phyloP scores from a whole-genome alignment of 441 rosid genomes.

The Gossypium davidsonii region DNA sequence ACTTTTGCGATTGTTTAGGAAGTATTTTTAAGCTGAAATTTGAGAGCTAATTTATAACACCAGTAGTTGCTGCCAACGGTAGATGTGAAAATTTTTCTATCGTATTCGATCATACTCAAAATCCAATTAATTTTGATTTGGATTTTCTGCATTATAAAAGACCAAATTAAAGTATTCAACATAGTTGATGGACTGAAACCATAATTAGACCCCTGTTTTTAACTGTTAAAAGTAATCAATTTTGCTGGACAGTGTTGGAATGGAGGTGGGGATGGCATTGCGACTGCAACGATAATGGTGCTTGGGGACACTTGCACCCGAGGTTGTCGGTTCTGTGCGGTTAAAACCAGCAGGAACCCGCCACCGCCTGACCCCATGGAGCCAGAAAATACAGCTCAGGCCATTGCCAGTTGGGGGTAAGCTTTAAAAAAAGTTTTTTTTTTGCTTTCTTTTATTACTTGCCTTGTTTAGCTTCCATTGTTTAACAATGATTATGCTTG shows the following conservation, averaged over 20 bases:
- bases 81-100: too few species aligned
- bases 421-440: not conserved
- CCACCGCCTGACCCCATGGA: slow-evolving; percentile 92
- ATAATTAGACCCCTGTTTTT: not conserved
- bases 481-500: not conserved
- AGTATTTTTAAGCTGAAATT: not conserved
- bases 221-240: not conserved
- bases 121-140: too few species aligned
- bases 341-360: slow-evolving; percentile 91
- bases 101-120: too few species aligned
- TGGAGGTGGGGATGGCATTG: slow-evolving; percentile 95
- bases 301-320: slow-evolving; percentile 98
- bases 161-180: too few species aligned
- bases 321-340: slow-evolving; percentile 96
- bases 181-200: too few species aligned
- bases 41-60: too few species aligned
- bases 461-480: not conserved
- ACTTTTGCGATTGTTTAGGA: not conserved
- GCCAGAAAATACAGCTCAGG: slow-evolving; percentile 85
- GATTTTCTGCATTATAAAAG: too few species aligned
- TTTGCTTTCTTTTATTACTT: not conserved
- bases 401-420: slow-evolving; percentile 93
- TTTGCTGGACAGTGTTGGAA: slow-evolving; percentile 72
- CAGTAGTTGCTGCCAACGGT: too few species aligned
- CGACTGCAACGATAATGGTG: slow-evolving; percentile 94